A percentile compares a stretch with the other conserved stretches of the same genome.
These are phyloP conservation scores for Chlorella sorokiniana DNA, from an alignment of 139 green algal genomes.

Conservation along the genomic window DNA sequence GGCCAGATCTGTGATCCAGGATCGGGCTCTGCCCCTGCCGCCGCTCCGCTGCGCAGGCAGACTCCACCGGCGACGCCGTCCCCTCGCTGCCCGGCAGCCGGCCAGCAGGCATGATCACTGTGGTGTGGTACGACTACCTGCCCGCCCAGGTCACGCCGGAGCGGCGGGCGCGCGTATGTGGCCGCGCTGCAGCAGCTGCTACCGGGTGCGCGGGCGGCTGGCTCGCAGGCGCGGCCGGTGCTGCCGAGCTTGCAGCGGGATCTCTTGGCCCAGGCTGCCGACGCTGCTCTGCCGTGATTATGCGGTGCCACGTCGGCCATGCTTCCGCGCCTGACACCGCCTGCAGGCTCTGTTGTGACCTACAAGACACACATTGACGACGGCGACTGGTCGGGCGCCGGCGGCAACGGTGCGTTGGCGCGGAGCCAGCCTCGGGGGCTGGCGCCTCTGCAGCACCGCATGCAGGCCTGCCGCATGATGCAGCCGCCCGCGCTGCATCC, in stretches of 20 bases:
- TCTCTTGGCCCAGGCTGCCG: no score
- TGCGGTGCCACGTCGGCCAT: no score
- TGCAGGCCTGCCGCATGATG: no score
- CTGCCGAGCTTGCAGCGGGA: not conserved
- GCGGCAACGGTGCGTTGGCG: not conserved
- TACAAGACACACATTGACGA: conserved; percentile 6
- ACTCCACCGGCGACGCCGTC: not conserved
- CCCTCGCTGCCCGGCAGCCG: not conserved
- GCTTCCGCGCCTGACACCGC: no score
- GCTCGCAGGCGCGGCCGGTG: no score
- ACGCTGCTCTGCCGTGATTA: no score
- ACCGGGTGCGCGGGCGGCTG: not conserved
- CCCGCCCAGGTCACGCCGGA: not conserved
- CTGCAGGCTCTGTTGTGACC: not conserved
- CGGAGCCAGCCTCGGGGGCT: no score
- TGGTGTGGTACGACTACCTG: not conserved
- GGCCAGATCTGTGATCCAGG: not conserved
- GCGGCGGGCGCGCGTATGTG: not conserved
- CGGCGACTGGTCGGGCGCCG: conserved; percentile 1
- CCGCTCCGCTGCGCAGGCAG: not conserved
- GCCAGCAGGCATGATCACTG: not conserved
- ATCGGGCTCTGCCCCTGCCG: no score
- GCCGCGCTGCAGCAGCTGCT: not conserved
- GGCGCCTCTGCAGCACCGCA: no score
- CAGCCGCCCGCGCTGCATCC: no score